Evolutionary conservation across 2,329 filamentous ascomycete genomes (phyloP), one percentile per base, ranked within the genome.

Genomic region (Hypoxylon sp.): DNA sequence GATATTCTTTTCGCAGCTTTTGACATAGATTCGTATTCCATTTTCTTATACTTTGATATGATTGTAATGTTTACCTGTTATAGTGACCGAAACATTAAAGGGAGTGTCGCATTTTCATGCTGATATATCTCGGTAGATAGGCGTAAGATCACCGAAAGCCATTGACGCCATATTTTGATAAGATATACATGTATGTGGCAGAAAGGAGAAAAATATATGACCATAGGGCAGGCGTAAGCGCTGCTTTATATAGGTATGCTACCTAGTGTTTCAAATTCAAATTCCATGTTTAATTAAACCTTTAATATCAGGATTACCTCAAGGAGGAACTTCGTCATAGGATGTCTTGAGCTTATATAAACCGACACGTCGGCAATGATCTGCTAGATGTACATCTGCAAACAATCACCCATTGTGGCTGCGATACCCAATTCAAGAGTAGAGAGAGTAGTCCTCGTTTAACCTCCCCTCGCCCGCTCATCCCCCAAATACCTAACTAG

Each of bases 311-410:
- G 39, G 9, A 17, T 51, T 55, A 57, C 67, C 63, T 70, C 8
- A 60, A 44, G 14, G 22, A 37, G 10, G 17, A 19, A 52, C 17
- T 10, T 22, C 17, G 19, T 14, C 53, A 58, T 50, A 17, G 46
- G 51, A 69, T 70, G 59, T 64, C 59, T 63, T 35, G 9, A 33
- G n/a, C 50, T 22, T 48, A 55, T 58, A 44, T 44, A 44, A 22
- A n/a, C 9, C 3, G 6, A 11, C 39, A 5, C 22, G 13, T n/a
- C 9, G 10, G n/a, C 17, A 19, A 6, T 2, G n/a, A 10, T 19
- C 39, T 44, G 39, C 39, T 44, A 42, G 14, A 9, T 3, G n/a
- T 42, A 42, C 29, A 5, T 31, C 29, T 42, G 6, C 5, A 42
- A 42, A 8, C 8, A 42, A 42, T 19, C 6, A 17, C 10, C 17